A percentile compares a stretch with the other conserved stretches of the same genome.
phyloP scores from a whole-genome alignment of 441 rosid species.

The Erodium moschatum region DNA sequence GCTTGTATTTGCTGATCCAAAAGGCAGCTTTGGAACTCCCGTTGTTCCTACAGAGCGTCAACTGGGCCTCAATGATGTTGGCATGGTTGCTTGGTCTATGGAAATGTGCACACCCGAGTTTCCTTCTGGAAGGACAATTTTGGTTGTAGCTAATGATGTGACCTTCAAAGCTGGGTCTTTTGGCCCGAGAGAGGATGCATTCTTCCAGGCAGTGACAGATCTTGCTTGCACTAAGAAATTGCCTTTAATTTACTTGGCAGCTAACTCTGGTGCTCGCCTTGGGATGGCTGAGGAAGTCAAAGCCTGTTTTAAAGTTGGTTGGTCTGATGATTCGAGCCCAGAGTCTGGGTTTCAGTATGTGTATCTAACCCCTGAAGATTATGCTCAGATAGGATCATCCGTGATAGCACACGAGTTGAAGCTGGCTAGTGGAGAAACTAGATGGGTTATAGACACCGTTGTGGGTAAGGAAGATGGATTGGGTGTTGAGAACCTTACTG shows the following conservation, averaged over 20 bases:
- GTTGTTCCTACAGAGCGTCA: conserved; percentile 52
- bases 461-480: conserved; percentile 96
- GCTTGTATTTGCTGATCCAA: conserved; percentile 65
- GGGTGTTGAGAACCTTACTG: conserved; percentile 93
- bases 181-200: conserved; percentile 97
- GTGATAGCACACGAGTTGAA: conserved; percentile 86
- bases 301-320: conserved; percentile 80
- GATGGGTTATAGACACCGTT: conserved; percentile 94
- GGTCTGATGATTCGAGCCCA: conserved; percentile 81
- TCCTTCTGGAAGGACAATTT: conserved; percentile 81
- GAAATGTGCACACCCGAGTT: conserved; percentile 91
- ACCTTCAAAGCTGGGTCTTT: conserved; percentile 98
- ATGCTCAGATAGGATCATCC: conserved; percentile 55
- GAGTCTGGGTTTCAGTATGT: conserved; percentile 93
- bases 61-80: conserved; percentile 77
- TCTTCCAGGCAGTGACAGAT: conserved; percentile 86
- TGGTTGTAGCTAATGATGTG: conserved; percentile 83
- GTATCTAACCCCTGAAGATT: conserved; percentile 72
- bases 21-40: conserved; percentile 65
- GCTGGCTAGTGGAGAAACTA: conserved; percentile 62
- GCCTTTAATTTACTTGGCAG: conserved; percentile 93
- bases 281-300: conserved; percentile 98
- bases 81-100: conserved; percentile 98
- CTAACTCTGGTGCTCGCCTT: conserved; percentile 96
- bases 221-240: conserved; percentile 86